Percentiles rank a stretch among this genome's conserved stretches.
phyloP scores from a whole-genome alignment of 73 alveolate species.

The Diophrys appendiculata region DNA sequence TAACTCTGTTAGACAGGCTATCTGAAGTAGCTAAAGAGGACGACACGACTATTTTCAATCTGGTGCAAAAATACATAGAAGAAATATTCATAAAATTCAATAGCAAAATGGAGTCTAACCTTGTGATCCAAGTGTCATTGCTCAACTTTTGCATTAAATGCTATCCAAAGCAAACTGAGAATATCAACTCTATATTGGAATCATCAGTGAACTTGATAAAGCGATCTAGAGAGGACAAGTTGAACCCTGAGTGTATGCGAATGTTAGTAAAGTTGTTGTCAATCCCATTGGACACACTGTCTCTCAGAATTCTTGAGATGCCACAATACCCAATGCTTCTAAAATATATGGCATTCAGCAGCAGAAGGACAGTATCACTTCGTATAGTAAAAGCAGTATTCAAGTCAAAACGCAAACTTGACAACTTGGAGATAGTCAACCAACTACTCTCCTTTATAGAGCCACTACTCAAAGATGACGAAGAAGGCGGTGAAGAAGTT shows the following conservation, averaged over 20 bases:
- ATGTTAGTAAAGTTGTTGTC: conserved; percentile 81
- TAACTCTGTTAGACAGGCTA: conserved; percentile 80
- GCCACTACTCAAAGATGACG: conserved; percentile 30
- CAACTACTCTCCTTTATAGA: conserved; percentile 10
- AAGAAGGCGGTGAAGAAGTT: conserved; percentile 68
- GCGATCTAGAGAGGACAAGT: conserved; percentile 49
- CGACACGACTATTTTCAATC: conserved; percentile 73
- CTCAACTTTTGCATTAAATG: conserved; percentile 85
- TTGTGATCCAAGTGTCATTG: conserved; percentile 83
- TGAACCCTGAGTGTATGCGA: conserved; percentile 81
- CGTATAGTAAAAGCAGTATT: conserved; percentile 64
- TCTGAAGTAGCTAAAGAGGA: conserved; percentile 78
- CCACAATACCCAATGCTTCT: conserved; percentile 76
- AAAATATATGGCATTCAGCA: conserved; percentile 71
- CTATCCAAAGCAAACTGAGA: conserved; percentile 73
- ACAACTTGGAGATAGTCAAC: conserved; percentile 21
- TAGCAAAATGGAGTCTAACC: conserved; percentile 67
- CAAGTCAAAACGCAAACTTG: conserved; percentile 20
- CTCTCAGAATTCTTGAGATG: conserved; percentile 75
- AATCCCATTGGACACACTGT: conserved; percentile 78
- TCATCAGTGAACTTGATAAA: conserved; percentile 72
- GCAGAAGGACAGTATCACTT: conserved; percentile 70
- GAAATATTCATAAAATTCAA: conserved; percentile 66
- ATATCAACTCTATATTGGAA: conserved; percentile 70
- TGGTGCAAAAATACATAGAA: conserved; percentile 82